Evolutionary conservation across 2,329 filamentous ascomycete species (phyloP).

Genomic region (Xylaria sp.): DNA sequence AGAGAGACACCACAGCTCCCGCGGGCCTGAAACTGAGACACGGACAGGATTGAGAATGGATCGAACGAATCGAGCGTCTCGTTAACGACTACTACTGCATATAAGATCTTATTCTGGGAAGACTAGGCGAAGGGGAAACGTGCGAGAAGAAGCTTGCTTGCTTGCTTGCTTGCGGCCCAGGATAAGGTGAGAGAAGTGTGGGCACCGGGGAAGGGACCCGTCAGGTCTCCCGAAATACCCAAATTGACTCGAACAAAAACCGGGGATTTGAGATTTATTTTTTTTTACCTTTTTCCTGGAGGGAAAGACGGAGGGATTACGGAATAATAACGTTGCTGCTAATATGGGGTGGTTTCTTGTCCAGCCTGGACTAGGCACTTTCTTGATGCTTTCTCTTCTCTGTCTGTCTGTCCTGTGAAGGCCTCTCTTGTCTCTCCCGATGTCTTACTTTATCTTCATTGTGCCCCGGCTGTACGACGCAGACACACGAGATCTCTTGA

Average conservation of each 20-base stretch:
- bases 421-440: conserved; percentile 1
- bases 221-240: background rate
- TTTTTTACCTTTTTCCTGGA: no score
- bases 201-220: background rate
- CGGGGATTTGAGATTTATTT: background rate
- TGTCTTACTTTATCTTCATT: background rate
- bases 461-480: no score
- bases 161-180: background rate
- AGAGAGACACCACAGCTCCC: background rate
- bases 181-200: background rate
- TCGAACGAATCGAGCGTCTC: background rate
- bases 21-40: conserved; percentile 1
- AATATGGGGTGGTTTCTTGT: no score
- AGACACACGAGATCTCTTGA: no score
- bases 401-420: no score
- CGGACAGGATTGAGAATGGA: background rate
- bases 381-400: no score
- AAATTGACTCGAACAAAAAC: background rate
- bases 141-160: background rate
- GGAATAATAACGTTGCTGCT: no score
- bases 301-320: no score
- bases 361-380: no score
- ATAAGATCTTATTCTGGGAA: conserved; percentile 15
- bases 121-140: background rate
- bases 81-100: conserved; percentile 14